Conservation (phyloP, 1,284 basidiomycete species). For the Coniferiporia sulphurascens region DNA sequence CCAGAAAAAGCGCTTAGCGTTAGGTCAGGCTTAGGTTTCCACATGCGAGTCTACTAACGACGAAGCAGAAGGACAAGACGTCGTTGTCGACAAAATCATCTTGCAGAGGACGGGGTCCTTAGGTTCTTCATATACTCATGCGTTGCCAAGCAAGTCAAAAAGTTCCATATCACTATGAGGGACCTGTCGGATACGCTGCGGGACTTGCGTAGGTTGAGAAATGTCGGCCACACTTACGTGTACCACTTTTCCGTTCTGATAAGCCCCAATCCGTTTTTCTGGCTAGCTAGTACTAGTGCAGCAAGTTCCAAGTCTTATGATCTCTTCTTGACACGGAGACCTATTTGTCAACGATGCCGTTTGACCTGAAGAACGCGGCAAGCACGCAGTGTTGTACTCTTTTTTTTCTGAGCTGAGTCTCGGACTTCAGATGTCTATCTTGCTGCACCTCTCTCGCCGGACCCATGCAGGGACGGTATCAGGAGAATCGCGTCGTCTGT, state of each 20-base stretch:
- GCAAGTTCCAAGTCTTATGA: conserved; percentile 8
- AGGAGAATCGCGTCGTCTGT: not conserved
- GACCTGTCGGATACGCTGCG: conserved; percentile 5
- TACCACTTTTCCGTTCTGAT: not conserved
- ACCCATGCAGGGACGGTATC: not conserved
- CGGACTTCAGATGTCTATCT: not conserved
- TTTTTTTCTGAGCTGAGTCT: not conserved
- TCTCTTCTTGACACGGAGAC: conserved; percentile 10
- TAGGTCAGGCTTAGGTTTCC: not conserved
- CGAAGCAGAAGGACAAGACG: not conserved
- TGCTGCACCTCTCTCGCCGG: not conserved
- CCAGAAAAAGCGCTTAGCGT: not conserved
- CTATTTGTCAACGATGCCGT: not conserved
- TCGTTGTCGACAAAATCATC: not conserved
- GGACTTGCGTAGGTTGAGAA: conserved; percentile 3
- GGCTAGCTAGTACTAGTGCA: conserved; percentile 4
- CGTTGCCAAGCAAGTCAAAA: conserved; percentile 10
- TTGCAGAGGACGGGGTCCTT: conserved; percentile 2
- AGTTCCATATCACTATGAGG: not conserved
- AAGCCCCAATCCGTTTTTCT: conserved; percentile 1
- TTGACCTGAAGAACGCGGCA: conserved; percentile 1
- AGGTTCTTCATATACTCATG: conserved; percentile 13
- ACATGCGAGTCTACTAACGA: not conserved
- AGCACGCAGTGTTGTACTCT: conserved; percentile 1
- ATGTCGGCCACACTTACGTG: conserved; percentile 3